Conservation (phyloP, 2,329 filamentous ascomycete species). For the Thielaviopsis ethacetica region DNA sequence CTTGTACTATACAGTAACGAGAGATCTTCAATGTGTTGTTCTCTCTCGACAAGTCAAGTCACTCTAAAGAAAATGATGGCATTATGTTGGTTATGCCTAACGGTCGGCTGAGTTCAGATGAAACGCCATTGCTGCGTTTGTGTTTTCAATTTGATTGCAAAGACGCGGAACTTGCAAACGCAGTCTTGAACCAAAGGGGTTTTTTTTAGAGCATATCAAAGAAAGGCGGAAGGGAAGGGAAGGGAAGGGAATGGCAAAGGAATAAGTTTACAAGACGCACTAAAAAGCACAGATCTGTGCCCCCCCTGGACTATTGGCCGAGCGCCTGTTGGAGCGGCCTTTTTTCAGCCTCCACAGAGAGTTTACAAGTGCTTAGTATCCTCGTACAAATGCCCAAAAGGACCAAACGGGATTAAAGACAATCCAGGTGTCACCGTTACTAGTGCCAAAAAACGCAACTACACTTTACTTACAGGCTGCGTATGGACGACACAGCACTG, state of each 20-base stretch:
- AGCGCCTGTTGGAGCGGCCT: background rate
- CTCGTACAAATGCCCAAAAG: background rate
- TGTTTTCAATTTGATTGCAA: too few relatives aligned
- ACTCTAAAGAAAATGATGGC: too few relatives aligned
- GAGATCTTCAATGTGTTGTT: too few relatives aligned
- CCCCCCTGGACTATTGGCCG: background rate
- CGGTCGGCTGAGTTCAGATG: too few relatives aligned
- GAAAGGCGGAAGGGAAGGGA: background rate
- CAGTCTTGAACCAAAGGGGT: too few relatives aligned
- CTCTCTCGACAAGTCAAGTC: too few relatives aligned
- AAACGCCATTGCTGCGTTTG: too few relatives aligned
- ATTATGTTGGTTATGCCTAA: too few relatives aligned
- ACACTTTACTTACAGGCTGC: background rate
- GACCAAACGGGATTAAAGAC: background rate
- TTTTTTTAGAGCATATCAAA: background rate
- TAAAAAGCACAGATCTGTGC: background rate
- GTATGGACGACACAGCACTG: too few relatives aligned
- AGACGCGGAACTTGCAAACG: too few relatives aligned
- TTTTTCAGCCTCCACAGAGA: background rate
- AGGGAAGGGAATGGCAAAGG: background rate
- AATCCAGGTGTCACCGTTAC: background rate
- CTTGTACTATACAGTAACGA: too few relatives aligned
- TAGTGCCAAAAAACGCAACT: background rate
- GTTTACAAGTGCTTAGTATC: background rate
- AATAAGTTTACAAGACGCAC: background rate